Conservation (phyloP, 2,329 filamentous ascomycete genomes). For the Cordyceps militaris region DNA sequence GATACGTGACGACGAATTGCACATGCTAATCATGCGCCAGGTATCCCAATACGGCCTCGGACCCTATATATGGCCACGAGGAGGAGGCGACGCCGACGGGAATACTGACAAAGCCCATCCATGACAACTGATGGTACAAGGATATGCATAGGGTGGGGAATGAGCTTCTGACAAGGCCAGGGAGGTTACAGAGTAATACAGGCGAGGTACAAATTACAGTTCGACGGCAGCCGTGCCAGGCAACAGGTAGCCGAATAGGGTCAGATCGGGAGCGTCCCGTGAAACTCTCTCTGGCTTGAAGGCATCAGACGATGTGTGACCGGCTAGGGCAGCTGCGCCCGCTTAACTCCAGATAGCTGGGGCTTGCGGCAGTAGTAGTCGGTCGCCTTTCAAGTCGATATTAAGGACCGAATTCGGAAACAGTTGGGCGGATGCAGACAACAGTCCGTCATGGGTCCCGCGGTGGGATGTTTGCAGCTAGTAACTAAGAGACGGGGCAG, state of each 20-base stretch:
- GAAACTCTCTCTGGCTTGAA: neutral
- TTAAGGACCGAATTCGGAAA: neutral
- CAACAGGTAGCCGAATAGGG: neutral
- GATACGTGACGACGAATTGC: neutral
- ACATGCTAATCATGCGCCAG: neutral
- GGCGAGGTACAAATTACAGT: neutral
- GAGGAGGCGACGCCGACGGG: neutral
- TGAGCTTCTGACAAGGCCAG: too few species aligned
- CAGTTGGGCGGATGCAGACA: neutral
- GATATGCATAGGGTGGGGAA: neutral
- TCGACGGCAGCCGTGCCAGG: neutral
- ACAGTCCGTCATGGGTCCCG: neutral
- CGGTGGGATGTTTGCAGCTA: neutral
- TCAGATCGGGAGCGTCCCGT: neutral
- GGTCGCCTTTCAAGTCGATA: too few species aligned
- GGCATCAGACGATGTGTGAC: neutral
- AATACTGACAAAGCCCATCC: neutral
- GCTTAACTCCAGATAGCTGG: too few species aligned
- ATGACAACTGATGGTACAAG: too few species aligned
- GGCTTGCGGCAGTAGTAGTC: too few species aligned
- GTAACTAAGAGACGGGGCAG: neutral
- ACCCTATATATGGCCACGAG: too few species aligned
- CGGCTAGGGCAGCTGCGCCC: neutral
- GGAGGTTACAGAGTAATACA: too few species aligned
- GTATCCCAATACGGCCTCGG: too few species aligned